These are phyloP conservation scores for Blastobotrys parvus DNA, from an alignment of 805 yeast genomes.

Conservation along the genomic window DNA sequence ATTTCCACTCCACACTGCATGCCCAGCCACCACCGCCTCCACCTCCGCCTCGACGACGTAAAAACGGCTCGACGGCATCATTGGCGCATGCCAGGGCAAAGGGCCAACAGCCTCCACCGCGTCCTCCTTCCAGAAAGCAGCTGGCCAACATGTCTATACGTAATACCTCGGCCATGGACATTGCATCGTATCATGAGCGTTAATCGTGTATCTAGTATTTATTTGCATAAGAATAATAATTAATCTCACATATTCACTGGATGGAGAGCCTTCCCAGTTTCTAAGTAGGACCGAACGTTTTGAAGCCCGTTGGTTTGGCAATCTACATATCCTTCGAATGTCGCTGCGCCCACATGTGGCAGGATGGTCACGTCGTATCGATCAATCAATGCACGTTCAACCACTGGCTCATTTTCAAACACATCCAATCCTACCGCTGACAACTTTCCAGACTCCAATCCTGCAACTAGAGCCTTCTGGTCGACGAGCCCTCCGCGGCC, in stretches of 20 bases:
- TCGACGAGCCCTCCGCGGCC: conserved; percentile 69
- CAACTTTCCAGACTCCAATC: conserved; percentile 51
- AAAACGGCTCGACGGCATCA: not conserved
- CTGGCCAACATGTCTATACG: conserved; percentile 8
- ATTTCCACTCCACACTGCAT: too few relatives aligned
- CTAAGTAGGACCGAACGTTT: conserved; percentile 1
- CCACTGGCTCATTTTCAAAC: conserved; percentile 52
- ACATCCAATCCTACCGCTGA: conserved; percentile 69
- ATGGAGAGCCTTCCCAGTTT: not conserved
- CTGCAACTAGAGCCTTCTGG: conserved; percentile 55
- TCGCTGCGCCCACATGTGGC: conserved; percentile 69
- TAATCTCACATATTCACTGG: not conserved
- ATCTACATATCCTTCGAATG: conserved; percentile 23
- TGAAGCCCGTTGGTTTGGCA: not conserved
- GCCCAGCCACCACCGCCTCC: not conserved
- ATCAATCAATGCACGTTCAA: conserved; percentile 40
- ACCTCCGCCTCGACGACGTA: conserved; percentile 1
- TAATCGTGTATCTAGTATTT: too few relatives aligned
- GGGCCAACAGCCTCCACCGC: too few relatives aligned
- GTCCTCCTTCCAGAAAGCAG: conserved; percentile 7
- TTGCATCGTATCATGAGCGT: not conserved
- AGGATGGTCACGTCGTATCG: conserved; percentile 58
- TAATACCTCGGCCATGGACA: conserved; percentile 3
- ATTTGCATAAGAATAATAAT: too few relatives aligned
- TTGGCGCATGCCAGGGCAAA: not conserved